Evolutionary conservation across 192 early-diverging fungal genomes (phyloP).

Genomic region (Podila verticillata): DNA sequence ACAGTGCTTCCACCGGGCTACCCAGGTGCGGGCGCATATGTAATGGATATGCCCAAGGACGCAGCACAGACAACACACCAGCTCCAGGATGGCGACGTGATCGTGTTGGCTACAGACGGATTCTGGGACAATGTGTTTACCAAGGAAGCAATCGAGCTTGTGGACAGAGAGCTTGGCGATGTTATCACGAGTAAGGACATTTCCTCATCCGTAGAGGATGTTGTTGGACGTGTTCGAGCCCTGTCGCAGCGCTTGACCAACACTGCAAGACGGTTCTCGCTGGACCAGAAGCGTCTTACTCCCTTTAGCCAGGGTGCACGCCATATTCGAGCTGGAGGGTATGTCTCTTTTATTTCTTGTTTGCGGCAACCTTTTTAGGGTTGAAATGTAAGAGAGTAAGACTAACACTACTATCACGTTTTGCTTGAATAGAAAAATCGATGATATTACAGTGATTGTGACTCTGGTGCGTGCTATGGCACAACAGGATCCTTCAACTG

Average conservation of each 20-base stretch:
- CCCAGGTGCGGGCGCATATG: slow-evolving; percentile 56
- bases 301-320: slow-evolving; percentile 63
- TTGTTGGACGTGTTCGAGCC: slow-evolving; percentile 51
- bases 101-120: slow-evolving; percentile 67
- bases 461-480: slow-evolving; percentile 52
- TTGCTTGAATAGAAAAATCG: slow-evolving; percentile 56
- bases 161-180: slow-evolving; percentile 55
- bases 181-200: slow-evolving; percentile 12
- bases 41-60: slow-evolving; percentile 67
- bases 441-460: slow-evolving; percentile 68
- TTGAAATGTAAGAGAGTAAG: background rate
- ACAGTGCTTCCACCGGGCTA: slow-evolving; percentile 64
- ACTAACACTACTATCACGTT: slow-evolving; percentile 9
- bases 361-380: background rate
- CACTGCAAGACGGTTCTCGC: slow-evolving; percentile 57
- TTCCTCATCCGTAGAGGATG: slow-evolving; percentile 37
- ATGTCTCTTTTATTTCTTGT: slow-evolving; percentile 8
- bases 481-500: background rate
- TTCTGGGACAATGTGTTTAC: slow-evolving; percentile 71
- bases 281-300: slow-evolving; percentile 59
- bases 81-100: slow-evolving; percentile 67
- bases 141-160: slow-evolving; percentile 61
- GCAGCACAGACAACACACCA: slow-evolving; percentile 59
- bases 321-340: slow-evolving; percentile 56
- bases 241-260: slow-evolving; percentile 62